These are phyloP conservation scores for Apiospora rasikravindrae DNA, from an alignment of 2,329 filamentous ascomycete species.

Conservation along the genomic window DNA sequence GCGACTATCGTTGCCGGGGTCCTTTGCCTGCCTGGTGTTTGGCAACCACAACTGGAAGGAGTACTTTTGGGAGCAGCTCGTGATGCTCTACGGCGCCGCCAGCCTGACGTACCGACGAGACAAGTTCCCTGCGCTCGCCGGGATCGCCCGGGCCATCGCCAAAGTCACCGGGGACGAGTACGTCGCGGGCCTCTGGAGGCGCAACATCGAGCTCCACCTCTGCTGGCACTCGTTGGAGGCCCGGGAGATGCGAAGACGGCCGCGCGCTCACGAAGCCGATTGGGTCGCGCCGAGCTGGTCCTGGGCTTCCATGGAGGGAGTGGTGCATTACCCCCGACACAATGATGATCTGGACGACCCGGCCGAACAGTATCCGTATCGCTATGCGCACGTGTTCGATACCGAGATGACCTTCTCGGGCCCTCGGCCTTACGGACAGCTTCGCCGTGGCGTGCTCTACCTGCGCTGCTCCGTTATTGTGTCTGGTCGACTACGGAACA, in stretches of 20 bases:
- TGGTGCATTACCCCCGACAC: background rate
- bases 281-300: constrained; percentile 11
- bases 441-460: background rate
- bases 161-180: constrained; percentile 4
- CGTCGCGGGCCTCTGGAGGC: constrained; percentile 15
- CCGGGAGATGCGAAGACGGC: too few relatives aligned
- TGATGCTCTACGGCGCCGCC: background rate
- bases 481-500: background rate
- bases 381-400: background rate
- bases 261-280: background rate
- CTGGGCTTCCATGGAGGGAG: constrained; percentile 1
- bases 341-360: background rate
- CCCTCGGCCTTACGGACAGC: background rate
- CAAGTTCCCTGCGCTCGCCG: constrained; percentile 13
- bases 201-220: background rate
- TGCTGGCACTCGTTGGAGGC: background rate
- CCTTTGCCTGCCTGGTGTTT: background rate
- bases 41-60: background rate
- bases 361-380: background rate
- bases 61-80: background rate
- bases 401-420: constrained; percentile 10
- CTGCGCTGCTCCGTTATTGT: background rate
- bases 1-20: background rate
- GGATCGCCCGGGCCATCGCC: background rate
- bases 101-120: background rate